Conservation (phyloP, 2,329 filamentous ascomycete species). For the Lecanicillium sp. region DNA sequence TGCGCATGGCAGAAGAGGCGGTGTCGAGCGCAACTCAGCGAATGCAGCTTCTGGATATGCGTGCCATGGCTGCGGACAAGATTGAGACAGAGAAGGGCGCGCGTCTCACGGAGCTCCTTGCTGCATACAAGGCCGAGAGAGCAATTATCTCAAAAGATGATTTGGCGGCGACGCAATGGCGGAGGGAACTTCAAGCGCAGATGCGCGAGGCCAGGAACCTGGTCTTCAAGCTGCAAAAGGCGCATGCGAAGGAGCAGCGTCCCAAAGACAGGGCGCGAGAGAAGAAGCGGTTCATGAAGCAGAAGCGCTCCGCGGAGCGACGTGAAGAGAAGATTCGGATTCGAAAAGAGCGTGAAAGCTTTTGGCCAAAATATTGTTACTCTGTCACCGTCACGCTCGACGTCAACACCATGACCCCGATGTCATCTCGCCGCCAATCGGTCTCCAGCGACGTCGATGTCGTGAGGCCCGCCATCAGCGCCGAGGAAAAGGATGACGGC, state of each 20-base stretch:
- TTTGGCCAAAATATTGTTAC: slow-evolving; percentile 45
- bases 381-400: slow-evolving; percentile 44
- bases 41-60: slow-evolving; percentile 35
- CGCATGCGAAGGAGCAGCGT: slow-evolving; percentile 28
- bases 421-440: slow-evolving; percentile 28
- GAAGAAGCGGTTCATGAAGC: too few species aligned
- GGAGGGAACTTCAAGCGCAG: slow-evolving; percentile 28
- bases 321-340: slow-evolving; percentile 39
- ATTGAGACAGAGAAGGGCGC: slow-evolving; percentile 22
- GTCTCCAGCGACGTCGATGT: slow-evolving; percentile 30
- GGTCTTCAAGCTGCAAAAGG: slow-evolving; percentile 15
- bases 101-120: slow-evolving; percentile 32
- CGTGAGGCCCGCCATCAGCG: slow-evolving; percentile 31
- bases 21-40: slow-evolving; percentile 27
- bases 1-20: slow-evolving; percentile 16
- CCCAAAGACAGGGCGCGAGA: slow-evolving; percentile 30
- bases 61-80: slow-evolving; percentile 31
- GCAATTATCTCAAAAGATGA: slow-evolving; percentile 36
- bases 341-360: slow-evolving; percentile 36
- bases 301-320: slow-evolving; percentile 31
- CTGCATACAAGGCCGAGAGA: slow-evolving; percentile 38
- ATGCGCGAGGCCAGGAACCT: slow-evolving; percentile 26
- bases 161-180: slow-evolving; percentile 25
- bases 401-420: slow-evolving; percentile 33
- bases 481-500: slow-evolving; percentile 36